A percentile compares a stretch with the other conserved stretches of the same genome.
These are phyloP conservation scores for Bondarzewia mesenterica DNA, from an alignment of 1,284 basidiomycete species.

Conservation along the genomic window DNA sequence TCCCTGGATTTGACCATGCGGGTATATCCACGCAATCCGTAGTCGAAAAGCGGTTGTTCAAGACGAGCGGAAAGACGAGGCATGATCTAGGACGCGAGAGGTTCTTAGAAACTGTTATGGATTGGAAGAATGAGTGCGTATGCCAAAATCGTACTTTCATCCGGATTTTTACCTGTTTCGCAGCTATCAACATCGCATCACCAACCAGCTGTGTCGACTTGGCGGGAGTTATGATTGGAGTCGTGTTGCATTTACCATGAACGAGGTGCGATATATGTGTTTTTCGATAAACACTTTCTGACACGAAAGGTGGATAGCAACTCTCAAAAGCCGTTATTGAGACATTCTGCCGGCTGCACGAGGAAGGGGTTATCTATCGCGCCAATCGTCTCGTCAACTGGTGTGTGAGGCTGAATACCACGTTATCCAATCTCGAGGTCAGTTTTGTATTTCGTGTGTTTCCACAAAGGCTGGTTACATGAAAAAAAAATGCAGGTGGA, in stretches of 20 bases:
- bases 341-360: constrained; percentile 86
- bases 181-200: constrained; percentile 88
- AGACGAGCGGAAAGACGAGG: constrained; percentile 75
- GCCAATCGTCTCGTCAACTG: constrained; percentile 98
- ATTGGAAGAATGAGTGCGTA: constrained; percentile 93
- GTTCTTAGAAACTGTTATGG: constrained; percentile 89
- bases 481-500: constrained; percentile 60
- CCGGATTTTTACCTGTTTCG: constrained; percentile 5
- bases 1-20: constrained; percentile 97
- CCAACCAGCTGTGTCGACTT: constrained; percentile 81
- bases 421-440: constrained; percentile 92
- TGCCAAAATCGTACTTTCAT: background rate
- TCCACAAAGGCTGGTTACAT: background rate
- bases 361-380: constrained; percentile 92
- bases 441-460: background rate
- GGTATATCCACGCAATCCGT: constrained; percentile 99
- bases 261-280: constrained; percentile 49
- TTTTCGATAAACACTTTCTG: background rate
- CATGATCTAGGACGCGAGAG: constrained; percentile 93
- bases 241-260: constrained; percentile 94
- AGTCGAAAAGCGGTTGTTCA: constrained; percentile 90
- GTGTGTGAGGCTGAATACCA: constrained; percentile 96
- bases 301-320: constrained; percentile 31
- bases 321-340: constrained; percentile 87
- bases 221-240: constrained; percentile 96